These are phyloP conservation scores for Phragmites australis DNA, from an alignment of 176 grass and related monocot genomes.

Conservation along the genomic window DNA sequence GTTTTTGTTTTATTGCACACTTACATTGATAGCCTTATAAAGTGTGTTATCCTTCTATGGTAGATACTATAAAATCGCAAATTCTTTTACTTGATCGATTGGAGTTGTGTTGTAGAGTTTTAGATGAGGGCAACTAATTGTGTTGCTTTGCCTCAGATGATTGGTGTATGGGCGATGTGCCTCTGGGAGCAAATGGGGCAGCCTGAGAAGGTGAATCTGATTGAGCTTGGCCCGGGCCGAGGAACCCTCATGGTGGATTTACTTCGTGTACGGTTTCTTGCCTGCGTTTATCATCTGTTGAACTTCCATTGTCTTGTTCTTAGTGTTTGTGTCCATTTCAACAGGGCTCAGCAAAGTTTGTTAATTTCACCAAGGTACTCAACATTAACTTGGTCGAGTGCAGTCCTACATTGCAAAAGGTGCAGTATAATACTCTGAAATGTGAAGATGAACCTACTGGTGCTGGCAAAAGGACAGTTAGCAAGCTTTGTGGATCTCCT, in stretches of 20 bases:
- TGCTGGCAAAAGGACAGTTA: conserved; percentile 61
- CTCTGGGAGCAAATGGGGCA: conserved; percentile 94
- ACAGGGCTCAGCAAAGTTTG: conserved; percentile 83
- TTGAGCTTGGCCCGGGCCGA: conserved; percentile 89
- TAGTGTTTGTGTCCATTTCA: conserved; percentile 21
- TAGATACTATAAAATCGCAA: background rate
- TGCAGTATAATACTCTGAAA: conserved; percentile 80
- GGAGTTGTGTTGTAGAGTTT: background rate
- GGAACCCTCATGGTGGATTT: conserved; percentile 91
- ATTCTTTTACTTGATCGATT: conserved; percentile 4
- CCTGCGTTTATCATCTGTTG: background rate
- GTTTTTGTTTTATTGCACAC: background rate
- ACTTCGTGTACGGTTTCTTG: conserved; percentile 59
- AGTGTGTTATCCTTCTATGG: background rate
- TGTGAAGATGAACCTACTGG: conserved; percentile 58
- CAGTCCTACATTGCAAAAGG: conserved; percentile 71
- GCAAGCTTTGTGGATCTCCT: conserved; percentile 60
- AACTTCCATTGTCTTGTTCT: conserved; percentile 21
- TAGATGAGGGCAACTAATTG: background rate
- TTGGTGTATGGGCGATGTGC: conserved; percentile 86
- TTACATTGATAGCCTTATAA: background rate
- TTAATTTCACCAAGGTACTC: conserved; percentile 71
- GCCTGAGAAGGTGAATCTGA: conserved; percentile 78
- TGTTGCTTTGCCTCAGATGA: conserved; percentile 55
- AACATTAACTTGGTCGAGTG: conserved; percentile 94